These are phyloP conservation scores for Thielaviopsis populi DNA, from an alignment of 2,329 filamentous ascomycete genomes.

Conservation along the genomic window DNA sequence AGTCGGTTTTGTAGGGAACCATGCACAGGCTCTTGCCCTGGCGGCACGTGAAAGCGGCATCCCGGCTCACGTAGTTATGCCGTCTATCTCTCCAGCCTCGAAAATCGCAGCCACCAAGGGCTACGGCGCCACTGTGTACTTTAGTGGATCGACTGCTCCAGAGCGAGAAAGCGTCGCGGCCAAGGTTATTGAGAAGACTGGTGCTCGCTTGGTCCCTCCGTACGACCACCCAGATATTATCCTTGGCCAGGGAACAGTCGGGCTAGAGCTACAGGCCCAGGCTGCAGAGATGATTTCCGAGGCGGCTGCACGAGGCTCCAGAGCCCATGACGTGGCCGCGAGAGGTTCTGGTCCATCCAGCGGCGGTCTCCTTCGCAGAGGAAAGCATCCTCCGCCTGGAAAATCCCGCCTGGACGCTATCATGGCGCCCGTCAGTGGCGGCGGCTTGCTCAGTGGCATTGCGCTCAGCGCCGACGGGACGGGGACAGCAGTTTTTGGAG, in stretches of 20 bases:
- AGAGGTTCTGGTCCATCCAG: not conserved
- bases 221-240: constrained; percentile 90
- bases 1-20: constrained; percentile 50
- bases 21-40: constrained; percentile 81
- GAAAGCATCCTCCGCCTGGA: not conserved
- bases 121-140: constrained; percentile 65
- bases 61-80: constrained; percentile 85
- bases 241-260: constrained; percentile 82
- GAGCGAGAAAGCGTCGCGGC: constrained; percentile 68
- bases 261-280: constrained; percentile 67
- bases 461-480: constrained; percentile 62
- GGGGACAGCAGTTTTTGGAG: constrained; percentile 63
- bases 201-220: constrained; percentile 68
- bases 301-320: constrained; percentile 18
- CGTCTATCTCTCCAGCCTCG: constrained; percentile 62
- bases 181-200: constrained; percentile 54
- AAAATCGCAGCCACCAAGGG: constrained; percentile 73
- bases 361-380: constrained; percentile 2
- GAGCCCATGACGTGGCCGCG: constrained; percentile 5
- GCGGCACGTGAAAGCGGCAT: constrained; percentile 61
- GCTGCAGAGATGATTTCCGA: constrained; percentile 38
- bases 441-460: constrained; percentile 72
- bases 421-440: constrained; percentile 73
- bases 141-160: constrained; percentile 62
- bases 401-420: constrained; percentile 46